Percentiles rank a stretch among this genome's conserved stretches.
Conservation (phyloP, 129 eudicot genomes). For the Oenanthe sinensis region DNA sequence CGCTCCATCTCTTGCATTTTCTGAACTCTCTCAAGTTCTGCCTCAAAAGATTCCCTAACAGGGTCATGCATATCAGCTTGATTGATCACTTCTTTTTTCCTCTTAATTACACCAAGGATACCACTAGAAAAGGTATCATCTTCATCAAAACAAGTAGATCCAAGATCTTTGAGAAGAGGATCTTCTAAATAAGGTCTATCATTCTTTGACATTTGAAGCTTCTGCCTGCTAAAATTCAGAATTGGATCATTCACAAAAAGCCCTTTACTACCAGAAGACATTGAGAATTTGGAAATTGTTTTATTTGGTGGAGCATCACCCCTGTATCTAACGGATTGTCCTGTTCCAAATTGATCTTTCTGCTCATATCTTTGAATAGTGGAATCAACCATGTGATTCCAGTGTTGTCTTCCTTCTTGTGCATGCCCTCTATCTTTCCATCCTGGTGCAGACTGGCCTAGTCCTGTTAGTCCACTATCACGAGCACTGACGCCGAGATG, state of each 20-base stretch:
- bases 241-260: slow-evolving; percentile 31
- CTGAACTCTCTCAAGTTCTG: slow-evolving; percentile 95
- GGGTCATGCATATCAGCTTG: slow-evolving; percentile 75
- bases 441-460: slow-evolving; percentile 32
- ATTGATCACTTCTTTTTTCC: slow-evolving; percentile 58
- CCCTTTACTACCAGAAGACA: slow-evolving; percentile 38
- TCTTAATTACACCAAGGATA: slow-evolving; percentile 59
- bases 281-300: slow-evolving; percentile 28
- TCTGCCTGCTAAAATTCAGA: slow-evolving; percentile 38
- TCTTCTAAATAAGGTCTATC: slow-evolving; percentile 54
- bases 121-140: slow-evolving; percentile 63
- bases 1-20: slow-evolving; percentile 96
- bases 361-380: slow-evolving; percentile 25
- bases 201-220: slow-evolving; percentile 39
- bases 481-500: slow-evolving; percentile 34
- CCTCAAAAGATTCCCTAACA: slow-evolving; percentile 91
- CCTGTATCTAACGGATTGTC: slow-evolving; percentile 34
- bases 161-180: slow-evolving; percentile 36
- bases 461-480: slow-evolving; percentile 27
- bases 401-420: slow-evolving; percentile 40
- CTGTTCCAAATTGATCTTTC: slow-evolving; percentile 25
- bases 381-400: slow-evolving; percentile 43
- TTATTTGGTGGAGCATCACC: slow-evolving; percentile 33
- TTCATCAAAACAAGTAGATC: slow-evolving; percentile 53
- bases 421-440: slow-evolving; percentile 41